Base-by-base conservation (phyloP, 2,329 filamentous ascomycete genomes). In the Sarocladiaceae sp. region DNA sequence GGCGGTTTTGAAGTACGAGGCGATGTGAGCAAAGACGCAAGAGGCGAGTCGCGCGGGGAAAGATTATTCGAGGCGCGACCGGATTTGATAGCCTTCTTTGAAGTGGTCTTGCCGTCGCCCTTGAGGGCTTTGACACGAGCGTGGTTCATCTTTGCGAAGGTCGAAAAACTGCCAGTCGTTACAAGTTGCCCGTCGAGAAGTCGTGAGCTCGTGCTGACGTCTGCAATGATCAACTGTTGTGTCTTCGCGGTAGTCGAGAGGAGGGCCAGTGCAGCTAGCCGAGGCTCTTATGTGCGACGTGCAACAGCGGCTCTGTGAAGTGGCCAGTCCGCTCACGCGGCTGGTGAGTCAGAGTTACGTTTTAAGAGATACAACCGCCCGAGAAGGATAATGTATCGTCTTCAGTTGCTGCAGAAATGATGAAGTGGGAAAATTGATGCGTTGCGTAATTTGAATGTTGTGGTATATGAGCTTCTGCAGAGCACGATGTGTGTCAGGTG, bases 51-150 rank as follows among this genome's bases (percentile, higher is more conserved):
- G 53, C 76, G 73, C 29, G 80, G 78, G 2, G 84, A 86, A 53
- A 71, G 72, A 42, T 71, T 72, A 52, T 77, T 77, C 4, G 82
- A 86, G n/a, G 75, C 77, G 26, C 78, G 73, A n/a, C 78, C 76
- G 3, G 77, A 78, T 55, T 78, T 77, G 37, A 75, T 74, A 20
- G 84, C 83, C 67, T 89, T 90, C 61, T 77, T 79, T 44, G 87
- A 90, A 29, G 82, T 70, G 15, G 86, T 90, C 73, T 90, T 90
- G 64, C 81, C 80, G 71, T 82, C 84, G 69, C 86, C 84, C 56
- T 77, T 73, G 54, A 89, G 80, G 49, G 82, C 85, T 67, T 87
- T 85, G 64, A 87, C 84, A 59, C 84, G 75, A 52, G 80, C 73
- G 62, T 86, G 82, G 62, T 78, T 82, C 83, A 87, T 87, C 33